phyloP scores from a whole-genome alignment of 352 stramenopile genomes.

The Pythium angustatum region DNA sequence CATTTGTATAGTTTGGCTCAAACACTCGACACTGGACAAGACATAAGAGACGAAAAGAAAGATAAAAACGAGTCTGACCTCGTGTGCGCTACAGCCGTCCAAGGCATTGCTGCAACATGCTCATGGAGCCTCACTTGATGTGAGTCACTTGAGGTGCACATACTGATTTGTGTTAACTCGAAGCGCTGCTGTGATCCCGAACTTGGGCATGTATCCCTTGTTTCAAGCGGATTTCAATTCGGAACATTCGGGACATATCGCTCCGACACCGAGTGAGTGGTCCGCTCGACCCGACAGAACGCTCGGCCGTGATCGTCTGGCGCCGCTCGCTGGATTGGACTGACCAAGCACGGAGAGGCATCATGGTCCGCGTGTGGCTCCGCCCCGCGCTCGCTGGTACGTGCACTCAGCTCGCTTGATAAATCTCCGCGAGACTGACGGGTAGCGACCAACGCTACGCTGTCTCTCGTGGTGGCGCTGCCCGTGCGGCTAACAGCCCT shows the following conservation, averaged over 20 bases:
- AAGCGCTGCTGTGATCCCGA: neutral
- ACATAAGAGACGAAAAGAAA: conserved; percentile 22
- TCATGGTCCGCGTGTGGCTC: conserved; percentile 76
- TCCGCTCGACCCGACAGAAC: conserved; percentile 27
- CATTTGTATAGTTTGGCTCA: conserved; percentile 39
- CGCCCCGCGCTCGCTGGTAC: conserved; percentile 57
- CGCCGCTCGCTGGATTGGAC: conserved; percentile 28
- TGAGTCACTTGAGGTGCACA: no score
- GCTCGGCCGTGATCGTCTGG: conserved; percentile 31
- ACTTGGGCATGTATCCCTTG: conserved; percentile 11
- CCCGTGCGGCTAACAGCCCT: no score
- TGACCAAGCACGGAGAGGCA: conserved; percentile 30
- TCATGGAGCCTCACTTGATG: no score
- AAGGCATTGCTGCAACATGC: no score
- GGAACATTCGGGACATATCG: conserved; percentile 30
- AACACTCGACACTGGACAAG: conserved; percentile 31
- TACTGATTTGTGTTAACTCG: conserved; percentile 16
- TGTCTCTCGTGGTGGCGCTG: no score
- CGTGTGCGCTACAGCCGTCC: neutral
- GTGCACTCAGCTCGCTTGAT: neutral
- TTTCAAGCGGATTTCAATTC: conserved; percentile 11
- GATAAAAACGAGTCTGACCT: neutral
- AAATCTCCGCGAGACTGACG: no score
- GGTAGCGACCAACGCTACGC: no score
- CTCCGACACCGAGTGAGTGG: conserved; percentile 32